Conservation (phyloP, 331 rosid species). For the Malus hybrid region DNA sequence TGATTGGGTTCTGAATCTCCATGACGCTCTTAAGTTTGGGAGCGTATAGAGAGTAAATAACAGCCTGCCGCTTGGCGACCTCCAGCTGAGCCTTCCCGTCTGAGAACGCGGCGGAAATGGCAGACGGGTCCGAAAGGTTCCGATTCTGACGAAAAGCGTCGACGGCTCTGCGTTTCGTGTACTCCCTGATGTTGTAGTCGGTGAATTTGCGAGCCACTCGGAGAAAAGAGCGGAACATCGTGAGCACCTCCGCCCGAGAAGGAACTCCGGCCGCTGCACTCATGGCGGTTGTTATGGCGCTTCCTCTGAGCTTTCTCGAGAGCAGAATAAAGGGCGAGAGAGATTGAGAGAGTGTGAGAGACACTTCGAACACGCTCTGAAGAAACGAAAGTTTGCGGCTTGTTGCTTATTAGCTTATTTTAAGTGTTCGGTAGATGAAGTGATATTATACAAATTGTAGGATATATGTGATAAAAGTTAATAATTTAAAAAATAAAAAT, state of each 20-base stretch:
- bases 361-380: not conserved
- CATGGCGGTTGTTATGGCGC: not conserved
- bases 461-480: too few relatives aligned
- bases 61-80: constrained; percentile 5
- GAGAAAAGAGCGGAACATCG: constrained; percentile 4
- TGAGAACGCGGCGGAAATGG: not conserved
- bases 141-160: constrained; percentile 8
- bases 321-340: not conserved
- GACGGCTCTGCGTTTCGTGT: constrained; percentile 6
- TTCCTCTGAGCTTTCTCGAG: not conserved
- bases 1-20: not conserved
- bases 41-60: constrained; percentile 13
- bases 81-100: constrained; percentile 11
- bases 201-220: constrained; percentile 5
- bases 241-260: constrained; percentile 6
- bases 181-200: constrained; percentile 16
- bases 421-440: too few relatives aligned
- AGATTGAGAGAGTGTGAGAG: not conserved
- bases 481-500: too few relatives aligned
- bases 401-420: too few relatives aligned
- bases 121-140: constrained; percentile 7
- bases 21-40: constrained; percentile 18
- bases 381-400: not conserved
- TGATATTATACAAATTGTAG: too few relatives aligned
- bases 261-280: not conserved